Evolutionary conservation across 2,329 filamentous ascomycete genomes (phyloP).

Genomic region (Kalaharituber pfeilii): DNA sequence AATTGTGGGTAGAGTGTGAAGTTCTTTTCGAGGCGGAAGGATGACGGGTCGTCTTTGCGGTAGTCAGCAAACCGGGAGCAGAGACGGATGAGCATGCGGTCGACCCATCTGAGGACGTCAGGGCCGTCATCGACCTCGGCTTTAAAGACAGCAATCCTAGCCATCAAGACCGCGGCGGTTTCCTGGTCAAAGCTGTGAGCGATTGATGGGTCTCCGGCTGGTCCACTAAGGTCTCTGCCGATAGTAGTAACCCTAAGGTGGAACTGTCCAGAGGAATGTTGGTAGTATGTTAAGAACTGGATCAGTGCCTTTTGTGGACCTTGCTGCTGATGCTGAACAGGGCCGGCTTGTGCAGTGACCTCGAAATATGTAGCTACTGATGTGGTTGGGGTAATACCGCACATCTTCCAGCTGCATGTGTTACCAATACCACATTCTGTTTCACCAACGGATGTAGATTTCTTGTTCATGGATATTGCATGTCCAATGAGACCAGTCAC

Average conservation of each 20-base stretch:
- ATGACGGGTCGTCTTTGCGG: conserved; percentile 91
- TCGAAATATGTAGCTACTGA: conserved; percentile 97
- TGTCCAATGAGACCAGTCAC: conserved; percentile 95
- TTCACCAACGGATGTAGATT: conserved; percentile 89
- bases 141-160: conserved; percentile 97
- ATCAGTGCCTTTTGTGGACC: conserved; percentile 85
- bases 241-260: conserved; percentile 92
- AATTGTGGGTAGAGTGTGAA: conserved; percentile 98
- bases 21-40: conserved; percentile 94
- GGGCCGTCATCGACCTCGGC: conserved; percentile 95
- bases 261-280: conserved; percentile 90
- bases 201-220: conserved; percentile 82
- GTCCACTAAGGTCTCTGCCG: conserved; percentile 75
- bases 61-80: conserved; percentile 97
- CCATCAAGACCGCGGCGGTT: conserved; percentile 93
- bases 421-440: conserved; percentile 97
- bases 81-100: conserved; percentile 90
- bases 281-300: conserved; percentile 97
- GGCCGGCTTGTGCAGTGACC: conserved; percentile 82
- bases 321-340: conserved; percentile 59
- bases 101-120: conserved; percentile 96
- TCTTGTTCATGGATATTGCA: conserved; percentile 93
- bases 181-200: conserved; percentile 97
- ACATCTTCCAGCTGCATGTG: conserved; percentile 99
- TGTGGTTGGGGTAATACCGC: conserved; percentile 80